These are phyloP conservation scores for Aspergillus hiratsukae DNA, from an alignment of 2,329 filamentous ascomycete genomes.

Conservation along the genomic window DNA sequence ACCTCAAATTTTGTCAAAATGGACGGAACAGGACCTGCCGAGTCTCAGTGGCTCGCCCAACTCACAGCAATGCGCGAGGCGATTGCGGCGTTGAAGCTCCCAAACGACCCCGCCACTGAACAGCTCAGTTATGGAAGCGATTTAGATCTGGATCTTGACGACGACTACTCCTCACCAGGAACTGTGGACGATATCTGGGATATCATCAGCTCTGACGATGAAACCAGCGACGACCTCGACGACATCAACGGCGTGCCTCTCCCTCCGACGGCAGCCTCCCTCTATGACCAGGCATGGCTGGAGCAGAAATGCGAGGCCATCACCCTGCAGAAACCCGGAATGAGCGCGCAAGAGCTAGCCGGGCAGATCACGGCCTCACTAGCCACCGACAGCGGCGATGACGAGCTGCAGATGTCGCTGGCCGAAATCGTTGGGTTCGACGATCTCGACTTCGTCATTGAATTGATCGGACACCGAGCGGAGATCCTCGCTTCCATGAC, in stretches of 20 bases:
- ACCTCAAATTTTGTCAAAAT: conserved; percentile 4
- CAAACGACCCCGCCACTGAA: conserved; percentile 44
- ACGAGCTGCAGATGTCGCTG: conserved; percentile 85
- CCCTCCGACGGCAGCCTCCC: conserved; percentile 19
- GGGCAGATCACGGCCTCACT: conserved; percentile 74
- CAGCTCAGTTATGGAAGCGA: conserved; percentile 49
- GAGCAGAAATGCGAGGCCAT: conserved; percentile 62
- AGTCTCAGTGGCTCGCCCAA: conserved; percentile 77
- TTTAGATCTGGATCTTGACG: conserved; percentile 55
- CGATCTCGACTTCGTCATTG: conserved; percentile 87
- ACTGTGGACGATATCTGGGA: conserved; percentile 85
- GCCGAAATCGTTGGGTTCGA: conserved; percentile 90
- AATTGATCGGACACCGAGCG: conserved; percentile 73
- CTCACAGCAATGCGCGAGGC: conserved; percentile 81
- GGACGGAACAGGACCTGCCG: conserved; percentile 12
- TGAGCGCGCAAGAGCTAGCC: conserved; percentile 66
- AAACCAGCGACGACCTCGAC: conserved; percentile 62
- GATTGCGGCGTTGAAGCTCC: conserved; percentile 65
- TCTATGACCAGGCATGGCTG: conserved; percentile 67
- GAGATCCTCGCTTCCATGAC: conserved; percentile 54
- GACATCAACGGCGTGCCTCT: conserved; percentile 44
- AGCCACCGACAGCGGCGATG: conserved; percentile 65
- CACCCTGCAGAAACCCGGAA: conserved; percentile 59
- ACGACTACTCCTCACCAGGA: conserved; percentile 57
- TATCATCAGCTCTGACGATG: conserved; percentile 70